Evolutionary conservation across 805 yeast species (phyloP).

Genomic region (Groenewaldozyma tartarivorans): DNA sequence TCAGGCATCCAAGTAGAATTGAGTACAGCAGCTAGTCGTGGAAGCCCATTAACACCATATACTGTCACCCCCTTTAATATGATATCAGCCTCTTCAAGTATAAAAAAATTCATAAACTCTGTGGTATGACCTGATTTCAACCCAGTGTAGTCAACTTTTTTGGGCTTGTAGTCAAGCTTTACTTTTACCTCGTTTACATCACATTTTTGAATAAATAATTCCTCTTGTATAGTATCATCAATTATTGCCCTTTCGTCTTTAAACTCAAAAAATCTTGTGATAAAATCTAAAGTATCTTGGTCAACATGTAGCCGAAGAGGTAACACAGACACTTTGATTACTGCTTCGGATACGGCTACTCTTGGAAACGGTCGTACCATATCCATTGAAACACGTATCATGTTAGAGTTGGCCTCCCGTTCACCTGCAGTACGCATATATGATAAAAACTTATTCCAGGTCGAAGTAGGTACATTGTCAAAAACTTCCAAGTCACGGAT

Average conservation of each 20-base stretch:
- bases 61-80: conserved; percentile 49
- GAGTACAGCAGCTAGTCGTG: conserved; percentile 44
- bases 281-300: conserved; percentile 84
- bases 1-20: conserved; percentile 83
- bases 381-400: conserved; percentile 45
- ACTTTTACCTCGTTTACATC: conserved; percentile 41
- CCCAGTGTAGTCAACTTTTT: conserved; percentile 76
- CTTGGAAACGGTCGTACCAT: conserved; percentile 56
- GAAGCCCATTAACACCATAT: conserved; percentile 72
- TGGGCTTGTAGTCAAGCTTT: conserved; percentile 85
- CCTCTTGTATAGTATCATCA: conserved; percentile 45
- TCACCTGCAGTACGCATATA: conserved; percentile 61
- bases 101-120: conserved; percentile 82
- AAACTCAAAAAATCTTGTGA: conserved; percentile 72
- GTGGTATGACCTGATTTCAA: conserved; percentile 77
- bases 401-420: conserved; percentile 56
- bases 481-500: conserved; percentile 49
- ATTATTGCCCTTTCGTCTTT: conserved; percentile 52
- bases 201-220: conserved; percentile 56
- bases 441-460: conserved; percentile 81
- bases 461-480: conserved; percentile 77
- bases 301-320: conserved; percentile 83
- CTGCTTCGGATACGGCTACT: conserved; percentile 61
- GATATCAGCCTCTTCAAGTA: conserved; percentile 76
- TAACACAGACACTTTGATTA: conserved; percentile 42